These are phyloP conservation scores for Tripidium arundinaceum DNA, from an alignment of 202 grass and related monocot genomes.

Conservation along the genomic window DNA sequence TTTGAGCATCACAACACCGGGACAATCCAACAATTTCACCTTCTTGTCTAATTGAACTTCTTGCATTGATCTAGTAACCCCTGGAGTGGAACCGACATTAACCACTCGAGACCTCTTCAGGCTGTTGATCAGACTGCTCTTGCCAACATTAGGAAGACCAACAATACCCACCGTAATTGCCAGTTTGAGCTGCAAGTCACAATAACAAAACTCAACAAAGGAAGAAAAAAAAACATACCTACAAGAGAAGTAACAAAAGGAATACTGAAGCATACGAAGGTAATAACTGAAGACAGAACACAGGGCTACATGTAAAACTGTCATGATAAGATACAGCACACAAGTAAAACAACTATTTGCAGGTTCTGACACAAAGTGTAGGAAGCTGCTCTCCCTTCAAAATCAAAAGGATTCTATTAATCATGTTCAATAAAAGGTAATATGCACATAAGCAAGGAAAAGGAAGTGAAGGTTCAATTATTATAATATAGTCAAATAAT, in stretches of 20 bases:
- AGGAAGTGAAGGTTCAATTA: background rate
- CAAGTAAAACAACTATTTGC: background rate
- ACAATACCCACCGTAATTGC: constrained; percentile 96
- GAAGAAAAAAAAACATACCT: background rate
- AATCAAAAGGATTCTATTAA: background rate
- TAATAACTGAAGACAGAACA: background rate
- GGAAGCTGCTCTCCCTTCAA: background rate
- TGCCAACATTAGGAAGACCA: constrained; percentile 97
- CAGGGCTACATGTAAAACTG: background rate
- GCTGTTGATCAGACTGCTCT: constrained; percentile 97
- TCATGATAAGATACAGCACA: background rate
- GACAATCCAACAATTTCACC: too few species aligned
- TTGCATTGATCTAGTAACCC: too few species aligned
- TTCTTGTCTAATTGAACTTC: too few species aligned
- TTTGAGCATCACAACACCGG: too few species aligned
- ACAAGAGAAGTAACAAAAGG: background rate
- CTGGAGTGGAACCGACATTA: too few species aligned
- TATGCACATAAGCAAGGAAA: background rate
- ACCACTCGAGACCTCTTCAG: too few species aligned
- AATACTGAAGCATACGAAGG: background rate
- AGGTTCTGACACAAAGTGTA: background rate
- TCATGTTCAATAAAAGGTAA: background rate
- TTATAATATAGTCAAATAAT: background rate
- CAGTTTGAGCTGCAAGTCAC: constrained; percentile 70
- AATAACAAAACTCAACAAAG: constrained; percentile 11